These are phyloP conservation scores for Echinosophora koreensis DNA, from an alignment of 306 rosid genomes.

Conservation along the genomic window DNA sequence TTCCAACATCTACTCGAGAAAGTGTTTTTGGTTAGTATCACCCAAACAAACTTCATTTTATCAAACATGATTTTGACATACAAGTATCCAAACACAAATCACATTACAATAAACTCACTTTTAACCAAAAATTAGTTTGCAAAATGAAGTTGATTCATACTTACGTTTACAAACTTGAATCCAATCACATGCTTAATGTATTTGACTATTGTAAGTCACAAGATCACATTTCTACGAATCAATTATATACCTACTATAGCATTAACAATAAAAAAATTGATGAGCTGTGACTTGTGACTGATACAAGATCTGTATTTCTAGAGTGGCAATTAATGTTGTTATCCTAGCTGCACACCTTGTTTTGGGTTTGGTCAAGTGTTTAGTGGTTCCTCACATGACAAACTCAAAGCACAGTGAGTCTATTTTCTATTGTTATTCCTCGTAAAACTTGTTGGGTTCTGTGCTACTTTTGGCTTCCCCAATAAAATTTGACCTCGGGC, in stretches of 20 bases:
- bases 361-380: constrained; percentile 47
- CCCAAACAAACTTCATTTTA: no score
- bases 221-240: constrained; percentile 4
- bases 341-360: constrained; percentile 14
- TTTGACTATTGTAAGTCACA: neutral
- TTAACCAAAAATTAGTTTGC: no score
- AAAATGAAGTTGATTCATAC: no score
- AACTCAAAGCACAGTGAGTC: constrained; percentile 45
- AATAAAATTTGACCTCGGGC: constrained; percentile 60
- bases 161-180: no score
- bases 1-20: no score
- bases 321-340: constrained; percentile 21
- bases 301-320: neutral
- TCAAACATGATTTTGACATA: no score
- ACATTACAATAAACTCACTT: no score
- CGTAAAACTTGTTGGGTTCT: constrained; percentile 53
- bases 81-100: no score
- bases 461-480: constrained; percentile 67
- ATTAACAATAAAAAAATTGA: neutral
- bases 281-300: constrained; percentile 1
- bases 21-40: no score
- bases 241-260: neutral
- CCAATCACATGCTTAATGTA: no score
- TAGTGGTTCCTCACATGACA: constrained; percentile 64
- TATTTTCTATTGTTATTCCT: constrained; percentile 50